Evolutionary conservation across 2,329 filamentous ascomycete genomes (phyloP).

Genomic region (Fusarium coicis): DNA sequence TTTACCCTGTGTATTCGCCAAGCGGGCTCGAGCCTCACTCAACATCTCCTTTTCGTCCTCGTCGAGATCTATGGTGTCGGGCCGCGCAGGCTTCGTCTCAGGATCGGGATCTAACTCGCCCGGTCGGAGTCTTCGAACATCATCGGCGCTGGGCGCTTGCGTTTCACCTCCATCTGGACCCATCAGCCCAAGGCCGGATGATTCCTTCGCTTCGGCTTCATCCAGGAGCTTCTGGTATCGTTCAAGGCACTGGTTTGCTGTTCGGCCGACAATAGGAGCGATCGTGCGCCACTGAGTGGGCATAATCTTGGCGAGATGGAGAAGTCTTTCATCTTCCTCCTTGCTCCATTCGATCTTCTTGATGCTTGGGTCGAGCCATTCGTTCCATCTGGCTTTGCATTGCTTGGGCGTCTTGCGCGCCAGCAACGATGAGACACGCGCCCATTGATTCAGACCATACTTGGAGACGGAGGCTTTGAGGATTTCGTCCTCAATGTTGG

Average conservation of each 20-base stretch:
- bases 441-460: conserved; percentile 97
- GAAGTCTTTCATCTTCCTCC: conserved; percentile 96
- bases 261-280: conserved; percentile 94
- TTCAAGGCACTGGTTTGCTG: conserved; percentile 96
- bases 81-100: conserved; percentile 93
- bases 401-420: conserved; percentile 98
- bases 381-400: conserved; percentile 97
- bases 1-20: conserved; percentile 98
- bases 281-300: conserved; percentile 99
- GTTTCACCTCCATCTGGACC: conserved; percentile 90
- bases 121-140: conserved; percentile 87
- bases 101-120: conserved; percentile 98
- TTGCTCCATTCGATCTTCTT: conserved; percentile 99
- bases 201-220: conserved; percentile 91
- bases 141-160: conserved; percentile 88
- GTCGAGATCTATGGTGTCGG: conserved; percentile 97
- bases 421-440: conserved; percentile 94
- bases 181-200: conserved; percentile 82
- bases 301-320: conserved; percentile 98
- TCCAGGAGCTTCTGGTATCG: conserved; percentile 96
- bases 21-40: conserved; percentile 92
- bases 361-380: conserved; percentile 98
- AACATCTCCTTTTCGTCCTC: conserved; percentile 99
- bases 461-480: conserved; percentile 95
- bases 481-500: conserved; percentile 90